Evolutionary conservation across 108 stramenopile species (phyloP), one percentile per base, ranked within the genome.

Genomic region (Bacterosira constricta): DNA sequence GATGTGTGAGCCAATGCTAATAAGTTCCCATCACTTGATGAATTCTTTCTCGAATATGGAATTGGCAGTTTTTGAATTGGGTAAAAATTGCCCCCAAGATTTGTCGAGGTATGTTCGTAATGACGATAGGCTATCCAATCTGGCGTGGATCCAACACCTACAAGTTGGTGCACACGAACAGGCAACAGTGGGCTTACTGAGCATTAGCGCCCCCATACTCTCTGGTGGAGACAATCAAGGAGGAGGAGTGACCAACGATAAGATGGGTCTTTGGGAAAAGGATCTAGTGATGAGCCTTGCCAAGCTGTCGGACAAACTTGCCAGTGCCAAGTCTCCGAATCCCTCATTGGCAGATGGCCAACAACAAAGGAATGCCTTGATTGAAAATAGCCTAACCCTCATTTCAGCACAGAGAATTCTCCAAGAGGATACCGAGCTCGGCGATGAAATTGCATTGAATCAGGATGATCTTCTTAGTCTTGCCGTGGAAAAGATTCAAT

Each of bases 191-290:
- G 59, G 59, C 35, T 41, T 79, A 20, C 29, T 68, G 34, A 58
- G 44, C 38, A 32, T 52, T 49, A 34, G 54, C 13, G 56, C 68
- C 8, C 46, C 68, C 0, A 9, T 52, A 34, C 47, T 66, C 4
- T 38, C 23, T 36, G 20, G 64, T 25, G 45, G 53, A 13, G 50
- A 44, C 42, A 5, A 57, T 3, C n/a, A n/a, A n/a, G n/a, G n/a
- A n/a, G n/a, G n/a, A n/a, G n/a, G n/a, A n/a, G n/a, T n/a, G n/a
- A n/a, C n/a, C n/a, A n/a, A n/a, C n/a, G n/a, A n/a, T n/a, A 20
- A 8, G 34, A 60, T 42, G 57, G 47, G 30, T 41, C 64, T 77
- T 10, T 77, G 75, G 75, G 75, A 77, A 53, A 77, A 77, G 35
- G 75, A 77, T 3, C 45, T 20, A 32, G 36, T 29, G 21, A 59